phyloP scores from a whole-genome alignment of 2,329 filamentous ascomycete genomes.

The Aureobasidium sp. region DNA sequence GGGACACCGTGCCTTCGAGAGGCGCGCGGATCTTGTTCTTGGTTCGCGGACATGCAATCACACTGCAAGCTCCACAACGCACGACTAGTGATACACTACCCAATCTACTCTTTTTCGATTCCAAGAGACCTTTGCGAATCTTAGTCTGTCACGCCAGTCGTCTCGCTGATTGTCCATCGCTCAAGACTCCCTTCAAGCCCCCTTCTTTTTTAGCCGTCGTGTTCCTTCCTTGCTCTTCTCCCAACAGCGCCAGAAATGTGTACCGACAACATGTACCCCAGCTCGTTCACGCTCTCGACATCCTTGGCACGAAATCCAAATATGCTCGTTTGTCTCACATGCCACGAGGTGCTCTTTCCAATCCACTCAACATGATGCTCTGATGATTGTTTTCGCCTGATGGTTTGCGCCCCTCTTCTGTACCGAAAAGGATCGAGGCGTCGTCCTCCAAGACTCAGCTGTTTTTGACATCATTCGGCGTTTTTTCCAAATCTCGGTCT shows the following conservation, averaged over 20 bases:
- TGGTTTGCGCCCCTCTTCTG: neutral
- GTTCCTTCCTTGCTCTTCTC: neutral
- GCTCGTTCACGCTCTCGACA: neutral
- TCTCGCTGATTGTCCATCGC: neutral
- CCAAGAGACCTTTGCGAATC: neutral
- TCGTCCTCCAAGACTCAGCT: neutral
- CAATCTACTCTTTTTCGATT: conserved; percentile 1
- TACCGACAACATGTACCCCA: conserved; percentile 3
- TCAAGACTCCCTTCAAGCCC: neutral
- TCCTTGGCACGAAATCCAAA: conserved; percentile 8
- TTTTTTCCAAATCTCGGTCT: neutral
- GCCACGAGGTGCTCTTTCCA: neutral
- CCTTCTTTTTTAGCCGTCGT: neutral
- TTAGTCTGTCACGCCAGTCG: neutral
- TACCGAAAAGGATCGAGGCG: neutral
- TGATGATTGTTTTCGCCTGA: neutral
- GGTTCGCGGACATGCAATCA: conserved; percentile 10
- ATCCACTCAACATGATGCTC: neutral
- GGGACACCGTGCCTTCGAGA: conserved; percentile 2
- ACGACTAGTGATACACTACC: conserved; percentile 8
- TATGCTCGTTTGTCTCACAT: conserved; percentile 11
- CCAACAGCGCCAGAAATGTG: neutral
- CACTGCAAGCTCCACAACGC: conserved; percentile 8
- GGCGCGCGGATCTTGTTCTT: conserved; percentile 12
- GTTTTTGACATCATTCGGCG: neutral